Percentiles rank a stretch among this genome's conserved stretches.
Conservation (phyloP, 345 rosid species). For the Lumnitzera racemosa region DNA sequence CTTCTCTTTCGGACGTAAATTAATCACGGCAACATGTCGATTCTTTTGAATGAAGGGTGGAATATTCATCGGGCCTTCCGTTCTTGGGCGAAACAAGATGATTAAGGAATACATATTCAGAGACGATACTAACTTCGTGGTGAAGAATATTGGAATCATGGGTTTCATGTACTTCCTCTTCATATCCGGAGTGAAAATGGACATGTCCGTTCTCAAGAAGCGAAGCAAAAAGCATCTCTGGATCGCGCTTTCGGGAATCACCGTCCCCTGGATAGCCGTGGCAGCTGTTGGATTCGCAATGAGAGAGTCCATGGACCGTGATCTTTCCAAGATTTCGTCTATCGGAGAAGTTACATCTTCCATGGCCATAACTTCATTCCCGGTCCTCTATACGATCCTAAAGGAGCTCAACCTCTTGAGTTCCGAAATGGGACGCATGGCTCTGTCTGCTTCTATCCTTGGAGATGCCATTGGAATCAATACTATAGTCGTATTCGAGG, state of each 20-base stretch:
- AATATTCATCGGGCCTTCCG: slow-evolving; percentile 1
- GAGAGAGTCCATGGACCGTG: not conserved
- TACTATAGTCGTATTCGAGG: not conserved
- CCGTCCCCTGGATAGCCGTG: not conserved
- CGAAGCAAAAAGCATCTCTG: too few species aligned
- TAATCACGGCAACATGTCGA: too few species aligned
- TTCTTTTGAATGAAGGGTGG: not conserved
- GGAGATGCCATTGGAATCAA: not conserved
- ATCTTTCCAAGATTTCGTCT: not conserved
- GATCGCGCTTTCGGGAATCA: too few species aligned
- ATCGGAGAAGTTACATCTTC: not conserved
- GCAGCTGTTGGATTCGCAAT: not conserved
- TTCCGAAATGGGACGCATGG: slow-evolving; percentile 6
- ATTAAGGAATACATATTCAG: not conserved
- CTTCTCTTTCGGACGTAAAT: not conserved
- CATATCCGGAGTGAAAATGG: not conserved
- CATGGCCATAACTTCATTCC: not conserved
- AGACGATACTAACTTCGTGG: not conserved
- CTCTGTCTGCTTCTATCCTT: not conserved
- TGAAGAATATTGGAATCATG: slow-evolving; percentile 6
- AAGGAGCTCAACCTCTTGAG: not conserved
- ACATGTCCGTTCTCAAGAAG: too few species aligned
- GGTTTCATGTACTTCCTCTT: slow-evolving; percentile 9
- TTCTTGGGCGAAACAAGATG: slow-evolving; percentile 2
- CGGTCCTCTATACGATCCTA: slow-evolving; percentile 1